phyloP scores from a whole-genome alignment of 1,284 basidiomycete genomes.

The Tilletia caries region DNA sequence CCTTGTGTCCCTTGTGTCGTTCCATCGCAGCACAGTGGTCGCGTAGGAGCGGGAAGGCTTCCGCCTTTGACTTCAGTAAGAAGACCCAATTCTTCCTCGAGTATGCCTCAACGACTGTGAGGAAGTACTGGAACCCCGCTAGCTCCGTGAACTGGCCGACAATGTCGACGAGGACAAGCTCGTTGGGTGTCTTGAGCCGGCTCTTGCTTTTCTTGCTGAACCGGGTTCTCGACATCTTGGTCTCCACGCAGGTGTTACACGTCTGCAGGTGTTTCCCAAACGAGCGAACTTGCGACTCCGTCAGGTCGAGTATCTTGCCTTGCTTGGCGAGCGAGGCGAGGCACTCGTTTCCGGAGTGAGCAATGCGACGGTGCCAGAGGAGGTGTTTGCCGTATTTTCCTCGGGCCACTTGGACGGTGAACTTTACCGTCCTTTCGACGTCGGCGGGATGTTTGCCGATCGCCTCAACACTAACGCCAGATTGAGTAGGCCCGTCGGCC shows the following conservation, averaged over 20 bases:
- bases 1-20: not conserved
- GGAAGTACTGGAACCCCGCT: not conserved
- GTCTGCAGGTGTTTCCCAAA: not conserved
- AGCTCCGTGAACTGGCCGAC: not conserved
- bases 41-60: not conserved
- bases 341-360: not conserved
- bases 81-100: not conserved
- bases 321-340: not conserved
- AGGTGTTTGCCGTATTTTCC: not conserved
- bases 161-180: not conserved
- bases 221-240: not conserved
- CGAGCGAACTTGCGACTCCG: not conserved
- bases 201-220: not conserved
- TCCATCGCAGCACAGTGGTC: not conserved
- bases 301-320: not conserved
- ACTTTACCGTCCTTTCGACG: not conserved
- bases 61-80: not conserved
- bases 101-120: not conserved
- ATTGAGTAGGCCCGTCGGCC: not conserved
- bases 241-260: slow-evolving; percentile 6
- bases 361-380: not conserved
- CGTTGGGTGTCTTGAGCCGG: not conserved
- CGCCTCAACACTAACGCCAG: not conserved
- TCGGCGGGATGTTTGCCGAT: not conserved
- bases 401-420: not conserved